Percentiles rank a stretch among this genome's conserved stretches.
These are phyloP conservation scores for Cryphonectria japonica DNA, from an alignment of 2,329 filamentous ascomycete genomes.

Conservation along the genomic window DNA sequence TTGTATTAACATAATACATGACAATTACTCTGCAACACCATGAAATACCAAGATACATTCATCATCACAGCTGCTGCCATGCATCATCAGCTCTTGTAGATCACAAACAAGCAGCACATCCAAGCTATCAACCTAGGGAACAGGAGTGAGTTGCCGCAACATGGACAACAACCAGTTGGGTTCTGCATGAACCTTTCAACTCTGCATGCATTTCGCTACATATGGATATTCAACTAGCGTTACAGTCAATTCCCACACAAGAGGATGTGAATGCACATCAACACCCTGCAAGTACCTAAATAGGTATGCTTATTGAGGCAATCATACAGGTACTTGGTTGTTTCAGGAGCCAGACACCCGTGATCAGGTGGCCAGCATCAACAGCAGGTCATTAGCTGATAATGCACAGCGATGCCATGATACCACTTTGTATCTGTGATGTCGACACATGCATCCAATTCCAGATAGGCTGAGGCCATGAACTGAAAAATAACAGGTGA, in stretches of 20 bases:
- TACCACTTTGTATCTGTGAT: conserved; percentile 28
- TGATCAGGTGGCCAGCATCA: not conserved
- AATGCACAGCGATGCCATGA: not conserved
- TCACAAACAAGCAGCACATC: not conserved
- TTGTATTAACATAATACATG: too few species aligned
- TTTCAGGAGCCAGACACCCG: conserved; percentile 1
- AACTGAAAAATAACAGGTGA: not conserved
- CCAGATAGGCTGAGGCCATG: not conserved
- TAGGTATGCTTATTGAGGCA: not conserved
- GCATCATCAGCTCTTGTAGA: not conserved
- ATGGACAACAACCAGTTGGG: not conserved
- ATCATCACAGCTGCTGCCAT: too few species aligned
- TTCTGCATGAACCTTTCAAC: not conserved
- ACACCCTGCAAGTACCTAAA: not conserved
- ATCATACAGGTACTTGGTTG: not conserved
- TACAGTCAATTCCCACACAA: conserved; percentile 25
- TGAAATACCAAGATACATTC: not conserved
- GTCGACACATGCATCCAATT: conserved; percentile 1
- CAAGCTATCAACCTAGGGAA: not conserved
- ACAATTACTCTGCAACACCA: not conserved
- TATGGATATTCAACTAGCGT: conserved; percentile 23
- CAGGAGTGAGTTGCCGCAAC: not conserved
- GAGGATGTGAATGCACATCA: not conserved
- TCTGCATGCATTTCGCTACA: conserved; percentile 10
- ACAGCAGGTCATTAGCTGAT: not conserved